These are phyloP conservation scores for Dicorynia guianensis DNA, from an alignment of 306 rosid species.

Conservation along the genomic window DNA sequence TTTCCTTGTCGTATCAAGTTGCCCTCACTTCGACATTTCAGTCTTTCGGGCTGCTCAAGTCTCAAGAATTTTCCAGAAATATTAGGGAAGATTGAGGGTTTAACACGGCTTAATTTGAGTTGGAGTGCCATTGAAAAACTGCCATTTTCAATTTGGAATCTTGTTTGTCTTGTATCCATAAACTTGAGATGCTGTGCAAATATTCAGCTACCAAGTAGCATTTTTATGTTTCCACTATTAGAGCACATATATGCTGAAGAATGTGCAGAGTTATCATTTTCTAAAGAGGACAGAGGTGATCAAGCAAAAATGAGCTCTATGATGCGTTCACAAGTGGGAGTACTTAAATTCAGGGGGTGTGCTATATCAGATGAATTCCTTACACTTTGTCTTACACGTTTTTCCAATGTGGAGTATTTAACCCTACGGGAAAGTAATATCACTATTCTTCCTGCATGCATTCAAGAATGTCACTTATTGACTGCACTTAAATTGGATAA, in stretches of 20 bases:
- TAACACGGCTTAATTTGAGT: too few species aligned
- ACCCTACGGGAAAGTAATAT: neutral
- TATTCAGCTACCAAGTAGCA: neutral
- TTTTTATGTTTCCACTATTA: neutral
- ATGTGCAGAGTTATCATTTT: too few species aligned
- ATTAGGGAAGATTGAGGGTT: too few species aligned
- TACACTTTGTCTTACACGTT: neutral
- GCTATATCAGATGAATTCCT: neutral
- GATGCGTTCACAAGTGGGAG: neutral
- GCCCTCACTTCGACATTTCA: neutral
- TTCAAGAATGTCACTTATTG: neutral
- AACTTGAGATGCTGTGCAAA: too few species aligned
- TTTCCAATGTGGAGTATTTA: neutral
- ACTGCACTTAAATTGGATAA: neutral
- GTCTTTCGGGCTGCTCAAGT: neutral
- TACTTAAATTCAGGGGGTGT: neutral
- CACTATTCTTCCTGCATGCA: neutral
- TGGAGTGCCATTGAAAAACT: neutral
- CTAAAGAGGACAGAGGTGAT: too few species aligned
- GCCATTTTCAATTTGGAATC: neutral
- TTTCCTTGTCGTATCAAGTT: neutral
- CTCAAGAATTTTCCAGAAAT: neutral
- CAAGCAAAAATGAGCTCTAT: too few species aligned
- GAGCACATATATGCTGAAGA: neutral
- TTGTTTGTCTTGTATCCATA: too few species aligned